A percentile compares a stretch with the other conserved stretches of the same genome.
Evolutionary conservation across 129 eudicot species (phyloP).

Genomic region (Flaveria bidentis): DNA sequence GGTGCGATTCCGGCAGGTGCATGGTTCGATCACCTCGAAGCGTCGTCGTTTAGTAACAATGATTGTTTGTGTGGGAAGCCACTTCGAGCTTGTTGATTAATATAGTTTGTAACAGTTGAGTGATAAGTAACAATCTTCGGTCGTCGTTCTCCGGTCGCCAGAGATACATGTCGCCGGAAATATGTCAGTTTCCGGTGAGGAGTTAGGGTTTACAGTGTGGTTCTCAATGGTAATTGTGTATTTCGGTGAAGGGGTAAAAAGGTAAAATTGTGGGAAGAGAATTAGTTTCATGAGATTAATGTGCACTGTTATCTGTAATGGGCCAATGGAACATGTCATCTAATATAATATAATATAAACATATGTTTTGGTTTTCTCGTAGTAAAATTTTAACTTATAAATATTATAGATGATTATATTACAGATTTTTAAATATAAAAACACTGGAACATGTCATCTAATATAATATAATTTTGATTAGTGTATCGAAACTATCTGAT

Average conservation of each 20-base stretch:
- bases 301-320: no score
- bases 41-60: conserved; percentile 62
- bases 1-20: conserved; percentile 73
- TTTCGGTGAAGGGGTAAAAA: not conserved
- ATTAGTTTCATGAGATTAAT: no score
- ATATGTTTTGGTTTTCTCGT: no score
- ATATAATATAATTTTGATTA: no score
- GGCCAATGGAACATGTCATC: no score
- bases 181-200: not conserved
- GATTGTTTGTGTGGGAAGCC: conserved; percentile 87
- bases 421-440: no score
- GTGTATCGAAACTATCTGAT: no score
- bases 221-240: conserved; percentile 12
- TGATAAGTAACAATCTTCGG: not conserved
- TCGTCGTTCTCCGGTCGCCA: not conserved
- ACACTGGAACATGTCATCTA: no score
- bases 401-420: no score
- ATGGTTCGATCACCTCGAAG: conserved; percentile 80
- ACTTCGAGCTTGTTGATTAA: conserved; percentile 47
- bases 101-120: not conserved
- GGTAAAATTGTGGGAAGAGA: not conserved
- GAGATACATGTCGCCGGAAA: conserved; percentile 3
- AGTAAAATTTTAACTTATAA: no score
- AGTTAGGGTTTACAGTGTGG: not conserved
- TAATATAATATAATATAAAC: no score